Evolutionary conservation across 495 filamentous ascomycete genomes (phyloP).

Genomic region (Parachaetomium inaequale): DNA sequence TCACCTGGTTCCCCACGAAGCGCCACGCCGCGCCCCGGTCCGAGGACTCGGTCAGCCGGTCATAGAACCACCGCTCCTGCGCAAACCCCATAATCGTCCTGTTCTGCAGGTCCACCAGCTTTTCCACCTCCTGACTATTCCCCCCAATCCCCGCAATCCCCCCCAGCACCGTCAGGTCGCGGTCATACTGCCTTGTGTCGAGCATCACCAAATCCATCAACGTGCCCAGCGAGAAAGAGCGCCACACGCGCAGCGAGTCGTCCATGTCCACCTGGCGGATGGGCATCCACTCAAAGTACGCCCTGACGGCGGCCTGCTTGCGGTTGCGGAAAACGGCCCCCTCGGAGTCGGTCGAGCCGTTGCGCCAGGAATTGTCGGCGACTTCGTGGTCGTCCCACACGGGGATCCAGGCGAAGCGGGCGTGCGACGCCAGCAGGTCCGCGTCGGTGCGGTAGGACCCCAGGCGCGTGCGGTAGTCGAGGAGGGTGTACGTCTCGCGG

Average conservation of each 20-base stretch:
- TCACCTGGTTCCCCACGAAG: constrained; percentile 61
- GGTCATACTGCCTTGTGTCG: constrained; percentile 65
- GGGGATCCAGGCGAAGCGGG: constrained; percentile 62
- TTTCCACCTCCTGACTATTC: constrained; percentile 15
- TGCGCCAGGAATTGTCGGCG: constrained; percentile 59
- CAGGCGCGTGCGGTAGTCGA: constrained; percentile 58
- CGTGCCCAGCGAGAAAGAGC: constrained; percentile 60
- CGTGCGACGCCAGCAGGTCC: constrained; percentile 55
- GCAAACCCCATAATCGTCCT: constrained; percentile 60
- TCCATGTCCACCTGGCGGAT: constrained; percentile 64
- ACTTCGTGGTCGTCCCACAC: constrained; percentile 73
- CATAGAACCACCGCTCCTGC: constrained; percentile 69
- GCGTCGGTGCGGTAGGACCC: constrained; percentile 61
- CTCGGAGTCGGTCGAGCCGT: constrained; percentile 59
- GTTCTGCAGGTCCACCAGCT: constrained; percentile 32
- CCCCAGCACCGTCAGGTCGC: constrained; percentile 48
- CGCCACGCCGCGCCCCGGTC: constrained; percentile 58
- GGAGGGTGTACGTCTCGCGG: constrained; percentile 47
- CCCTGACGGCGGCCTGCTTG: constrained; percentile 57
- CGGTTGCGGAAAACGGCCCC: constrained; percentile 47
- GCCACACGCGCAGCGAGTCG: constrained; percentile 67
- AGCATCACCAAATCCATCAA: constrained; percentile 66
- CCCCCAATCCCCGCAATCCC: constrained; percentile 18
- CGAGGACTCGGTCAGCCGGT: constrained; percentile 50
- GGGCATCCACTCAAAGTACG: constrained; percentile 70